A percentile compares a stretch with the other conserved stretches of the same genome.
Conservation (phyloP, 495 filamentous ascomycete genomes). For the Lasiosphaeria miniovina region DNA sequence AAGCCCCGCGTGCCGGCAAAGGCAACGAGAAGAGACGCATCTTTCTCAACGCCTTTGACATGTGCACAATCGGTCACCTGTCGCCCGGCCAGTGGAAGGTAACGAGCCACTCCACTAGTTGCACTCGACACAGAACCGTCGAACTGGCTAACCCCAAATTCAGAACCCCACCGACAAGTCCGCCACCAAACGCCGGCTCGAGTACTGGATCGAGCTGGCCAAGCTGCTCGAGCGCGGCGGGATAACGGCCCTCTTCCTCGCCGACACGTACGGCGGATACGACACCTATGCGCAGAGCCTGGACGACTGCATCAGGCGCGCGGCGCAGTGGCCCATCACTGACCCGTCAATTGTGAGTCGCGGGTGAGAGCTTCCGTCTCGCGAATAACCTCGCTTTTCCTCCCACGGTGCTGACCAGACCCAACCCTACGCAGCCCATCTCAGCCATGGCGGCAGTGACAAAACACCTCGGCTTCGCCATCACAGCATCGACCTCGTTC, state of each 20-base stretch:
- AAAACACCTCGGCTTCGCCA: constrained; percentile 52
- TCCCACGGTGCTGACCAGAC: neutral
- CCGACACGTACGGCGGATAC: constrained; percentile 57
- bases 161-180: constrained; percentile 56
- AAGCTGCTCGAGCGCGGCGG: constrained; percentile 57
- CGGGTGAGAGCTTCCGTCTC: no score
- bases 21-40: constrained; percentile 37
- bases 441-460: constrained; percentile 57
- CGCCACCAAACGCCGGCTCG: constrained; percentile 52
- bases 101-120: neutral
- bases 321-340: constrained; percentile 58
- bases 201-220: constrained; percentile 60
- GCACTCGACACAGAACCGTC: no score
- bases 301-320: constrained; percentile 43
- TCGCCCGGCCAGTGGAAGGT: constrained; percentile 52
- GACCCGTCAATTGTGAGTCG: constrained; percentile 49
- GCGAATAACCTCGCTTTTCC: no score
- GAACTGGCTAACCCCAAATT: neutral
- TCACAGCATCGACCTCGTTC: constrained; percentile 58
- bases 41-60: constrained; percentile 47
- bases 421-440: constrained; percentile 28
- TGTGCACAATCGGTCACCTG: constrained; percentile 41
- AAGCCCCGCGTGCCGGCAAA: neutral
- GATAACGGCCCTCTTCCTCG: constrained; percentile 59
- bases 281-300: constrained; percentile 56